Base-by-base conservation (phyloP, 2,329 filamentous ascomycete genomes). In the Fusarium scirpi region DNA sequence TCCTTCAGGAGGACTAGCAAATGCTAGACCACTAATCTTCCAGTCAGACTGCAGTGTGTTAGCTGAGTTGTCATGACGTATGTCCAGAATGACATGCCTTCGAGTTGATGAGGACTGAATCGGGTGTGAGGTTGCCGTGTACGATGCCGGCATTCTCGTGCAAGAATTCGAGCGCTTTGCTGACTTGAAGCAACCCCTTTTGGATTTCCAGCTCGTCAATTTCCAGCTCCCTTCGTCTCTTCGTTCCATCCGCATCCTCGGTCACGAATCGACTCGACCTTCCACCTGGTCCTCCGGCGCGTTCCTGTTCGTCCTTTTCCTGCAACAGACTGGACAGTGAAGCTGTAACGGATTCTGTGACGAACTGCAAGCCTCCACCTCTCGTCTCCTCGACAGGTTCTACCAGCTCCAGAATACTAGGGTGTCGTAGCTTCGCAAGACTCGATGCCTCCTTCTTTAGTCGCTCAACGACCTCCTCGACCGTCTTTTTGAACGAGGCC, bases 171-270 rank as follows among this genome's bases (percentile, higher is more conserved):
- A 98, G 85, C 5, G 94, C 95, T 79, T 98, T 98, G 76, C 92
- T 94, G 69, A 99, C 88, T 80, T 99, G 96, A 65, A 98, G 83
- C 68, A 99, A 80, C 0, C 96, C 96, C 81, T 99, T 99, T 79
- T 99, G 96, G 74, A 98, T 97, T 81, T 99, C 96, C 63, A 99
- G 84, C 82, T 98, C 96, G 78, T 99, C 96, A 67, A 99, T 93
- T 79, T 98, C 95, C 16, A 98, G 81, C 76, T 98, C 94, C 74
- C 92, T 87, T 74, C 93, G 85, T 74, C 90, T 87, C 70, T 89
- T 86, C 52, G 89, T 89, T 38, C 92, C 92, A 72, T 94, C 91
- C 1, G 90, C 85, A 72, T 94, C 92, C 76, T 96, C 93, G 3
- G 92, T 90, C 58, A 96, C 91, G 81, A 91, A 96, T 73, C 93